phyloP scores from a whole-genome alignment of 2,329 filamentous ascomycete species.

The Aureobasidium pullulans region DNA sequence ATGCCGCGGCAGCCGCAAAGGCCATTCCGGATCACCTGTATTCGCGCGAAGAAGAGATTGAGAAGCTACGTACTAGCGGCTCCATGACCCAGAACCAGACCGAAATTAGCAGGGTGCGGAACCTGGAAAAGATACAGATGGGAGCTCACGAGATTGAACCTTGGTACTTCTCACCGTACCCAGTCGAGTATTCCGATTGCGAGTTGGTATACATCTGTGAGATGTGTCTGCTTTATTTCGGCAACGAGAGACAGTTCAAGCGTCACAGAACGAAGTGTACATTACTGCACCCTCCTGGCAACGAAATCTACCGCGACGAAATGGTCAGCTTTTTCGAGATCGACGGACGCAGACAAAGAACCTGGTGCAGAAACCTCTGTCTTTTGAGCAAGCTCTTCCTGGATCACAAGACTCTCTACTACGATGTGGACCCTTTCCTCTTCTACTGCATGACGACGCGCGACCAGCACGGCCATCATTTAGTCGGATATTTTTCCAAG shows the following conservation, averaged over 20 bases:
- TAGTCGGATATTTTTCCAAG: conserved; percentile 99
- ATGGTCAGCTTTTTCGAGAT: conserved; percentile 96
- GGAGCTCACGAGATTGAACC: conserved; percentile 86
- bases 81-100: conserved; percentile 99
- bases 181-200: conserved; percentile 76
- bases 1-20: conserved; percentile 47
- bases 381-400: conserved; percentile 92
- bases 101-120: conserved; percentile 91
- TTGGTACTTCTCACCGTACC: conserved; percentile 99
- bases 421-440: conserved; percentile 97
- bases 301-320: conserved; percentile 95
- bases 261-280: conserved; percentile 87
- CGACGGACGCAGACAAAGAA: conserved; percentile 85
- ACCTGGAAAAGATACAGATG: conserved; percentile 90
- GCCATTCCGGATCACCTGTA: conserved; percentile 48
- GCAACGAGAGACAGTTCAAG: conserved; percentile 70
- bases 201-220: conserved; percentile 96
- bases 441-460: conserved; percentile 97
- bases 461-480: conserved; percentile 82
- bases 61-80: conserved; percentile 86
- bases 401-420: conserved; percentile 96
- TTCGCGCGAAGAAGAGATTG: conserved; percentile 84
- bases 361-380: conserved; percentile 95
- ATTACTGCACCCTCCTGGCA: conserved; percentile 85
- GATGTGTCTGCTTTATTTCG: conserved; percentile 90